These are phyloP conservation scores for Triglochin maritima DNA, from an alignment of 106 monocot species.

Conservation along the genomic window DNA sequence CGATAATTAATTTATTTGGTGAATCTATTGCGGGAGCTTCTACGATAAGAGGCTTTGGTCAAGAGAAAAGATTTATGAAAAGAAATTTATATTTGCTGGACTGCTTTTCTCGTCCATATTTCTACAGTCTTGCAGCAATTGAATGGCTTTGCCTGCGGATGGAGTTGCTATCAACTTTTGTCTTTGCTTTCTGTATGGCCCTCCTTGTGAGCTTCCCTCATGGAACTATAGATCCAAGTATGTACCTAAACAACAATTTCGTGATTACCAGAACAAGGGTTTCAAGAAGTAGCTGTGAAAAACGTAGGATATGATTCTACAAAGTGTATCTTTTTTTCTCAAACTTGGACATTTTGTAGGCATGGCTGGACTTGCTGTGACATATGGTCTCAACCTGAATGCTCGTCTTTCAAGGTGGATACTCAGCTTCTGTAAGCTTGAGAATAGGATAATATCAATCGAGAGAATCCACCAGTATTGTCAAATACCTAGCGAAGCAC, in stretches of 20 bases:
- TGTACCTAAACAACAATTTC: neutral
- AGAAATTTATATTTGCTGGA: conserved; percentile 90
- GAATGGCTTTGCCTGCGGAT: conserved; percentile 98
- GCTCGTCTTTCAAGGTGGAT: conserved; percentile 92
- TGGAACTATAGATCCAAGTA: conserved; percentile 98
- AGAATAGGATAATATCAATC: conserved; percentile 92
- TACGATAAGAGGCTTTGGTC: conserved; percentile 93
- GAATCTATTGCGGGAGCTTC: conserved; percentile 97
- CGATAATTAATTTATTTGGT: conserved; percentile 85
- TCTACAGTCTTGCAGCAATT: conserved; percentile 86
- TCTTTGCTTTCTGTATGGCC: conserved; percentile 92
- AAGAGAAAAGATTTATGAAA: conserved; percentile 98
- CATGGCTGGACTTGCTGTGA: conserved; percentile 99
- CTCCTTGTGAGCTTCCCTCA: conserved; percentile 93
- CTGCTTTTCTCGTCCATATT: conserved; percentile 85
- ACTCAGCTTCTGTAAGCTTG: conserved; percentile 96
- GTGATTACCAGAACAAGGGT: neutral
- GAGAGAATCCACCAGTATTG: conserved; percentile 96
- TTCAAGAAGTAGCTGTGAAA: neutral
- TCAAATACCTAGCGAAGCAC: conserved; percentile 76
- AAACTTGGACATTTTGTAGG: conserved; percentile 23
- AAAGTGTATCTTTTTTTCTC: neutral
- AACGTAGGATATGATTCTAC: neutral
- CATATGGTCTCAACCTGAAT: conserved; percentile 93
- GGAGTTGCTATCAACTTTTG: conserved; percentile 94